Evolutionary conservation across 495 filamentous ascomycete species (phyloP), one percentile per base, ranked within the genome.

Genomic region (Lepidopterella palustris): DNA sequence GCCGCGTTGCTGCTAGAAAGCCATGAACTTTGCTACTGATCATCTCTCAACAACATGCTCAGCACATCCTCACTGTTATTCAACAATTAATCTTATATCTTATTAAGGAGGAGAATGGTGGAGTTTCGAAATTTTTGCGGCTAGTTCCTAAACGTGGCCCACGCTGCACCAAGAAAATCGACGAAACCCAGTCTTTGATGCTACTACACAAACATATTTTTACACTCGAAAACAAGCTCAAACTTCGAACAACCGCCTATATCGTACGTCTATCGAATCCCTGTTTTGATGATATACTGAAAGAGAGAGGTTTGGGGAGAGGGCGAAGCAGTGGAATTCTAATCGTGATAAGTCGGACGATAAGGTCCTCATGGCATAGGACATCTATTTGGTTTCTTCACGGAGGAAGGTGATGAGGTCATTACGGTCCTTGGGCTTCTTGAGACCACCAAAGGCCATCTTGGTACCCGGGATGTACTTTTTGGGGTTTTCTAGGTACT

Each of bases 401-500:
- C 66, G 56, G 51, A 75, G 66, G 72, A 60, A 69, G 62, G 91
- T 92, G 83, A 97, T 95, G 67, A 99, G 82, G 79, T 99, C 95
- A 78, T 97, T 97, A 76, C 93, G 83, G 80, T 99, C 93, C 88
- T 97, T 97, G 66, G 81, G 84, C 88, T 99, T 99, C 92, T 99
- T 99, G 68, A 99, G 81, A 73, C 93, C 93, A 80, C 93, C 93
- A 76, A 99, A 99, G 71, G 93, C 93, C 93, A 99, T 99, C 90
- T 99, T 99, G 77, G 93, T 99, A 67, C 93, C 93, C 69, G 93
- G 95, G 63, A 99, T 97, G 85, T 85, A 92, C 77, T 92, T 92
- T 81, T 92, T 92, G 67, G 88, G 88, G 81, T 92, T 92, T 79
- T 92, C 88, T 70, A 92, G 85, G 81, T 92, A 92, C 61, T 84